A percentile compares a stretch with the other conserved stretches of the same genome.
phyloP scores from a whole-genome alignment of 768 basidiomycete species.

The Chalciporus sphaerocephalus region DNA sequence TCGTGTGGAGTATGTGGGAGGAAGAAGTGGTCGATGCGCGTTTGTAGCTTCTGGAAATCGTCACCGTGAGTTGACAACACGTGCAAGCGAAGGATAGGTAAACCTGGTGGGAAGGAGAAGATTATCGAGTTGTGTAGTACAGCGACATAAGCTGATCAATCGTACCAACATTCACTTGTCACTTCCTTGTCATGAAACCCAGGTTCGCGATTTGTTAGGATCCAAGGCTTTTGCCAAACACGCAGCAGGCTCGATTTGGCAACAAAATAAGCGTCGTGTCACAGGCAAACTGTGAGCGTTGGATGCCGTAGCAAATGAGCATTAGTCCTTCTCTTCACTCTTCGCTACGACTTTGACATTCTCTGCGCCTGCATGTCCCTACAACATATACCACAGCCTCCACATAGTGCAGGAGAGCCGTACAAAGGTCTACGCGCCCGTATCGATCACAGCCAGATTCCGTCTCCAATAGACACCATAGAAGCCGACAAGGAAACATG shows the following conservation, averaged over 20 bases:
- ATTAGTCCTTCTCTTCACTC: neutral
- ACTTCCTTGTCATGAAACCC: neutral
- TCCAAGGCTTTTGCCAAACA: slow-evolving; percentile 14
- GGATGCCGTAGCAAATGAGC: slow-evolving; percentile 5
- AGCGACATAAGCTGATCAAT: neutral
- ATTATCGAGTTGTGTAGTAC: neutral
- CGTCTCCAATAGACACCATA: slow-evolving; percentile 80
- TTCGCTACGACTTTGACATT: neutral
- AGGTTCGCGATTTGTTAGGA: slow-evolving; percentile 5
- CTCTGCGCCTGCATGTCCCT: slow-evolving; percentile 14
- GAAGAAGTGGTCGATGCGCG: slow-evolving; percentile 13
- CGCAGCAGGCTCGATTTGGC: slow-evolving; percentile 11
- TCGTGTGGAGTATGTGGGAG: slow-evolving; percentile 67
- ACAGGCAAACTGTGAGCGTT: neutral
- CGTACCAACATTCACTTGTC: neutral
- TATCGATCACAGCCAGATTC: slow-evolving; percentile 86
- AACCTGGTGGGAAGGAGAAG: neutral
- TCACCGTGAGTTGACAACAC: neutral
- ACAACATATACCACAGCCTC: slow-evolving; percentile 51
- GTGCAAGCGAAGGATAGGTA: neutral
- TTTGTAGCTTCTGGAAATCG: slow-evolving; percentile 4
- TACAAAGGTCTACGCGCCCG: slow-evolving; percentile 68
- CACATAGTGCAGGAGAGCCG: slow-evolving; percentile 52
- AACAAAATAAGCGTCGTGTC: neutral
- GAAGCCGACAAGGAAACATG: slow-evolving; percentile 77